A percentile compares a stretch with the other conserved stretches of the same genome.
phyloP scores from a whole-genome alignment of 176 grass and related monocot genomes.

The Oryza glumipatula region DNA sequence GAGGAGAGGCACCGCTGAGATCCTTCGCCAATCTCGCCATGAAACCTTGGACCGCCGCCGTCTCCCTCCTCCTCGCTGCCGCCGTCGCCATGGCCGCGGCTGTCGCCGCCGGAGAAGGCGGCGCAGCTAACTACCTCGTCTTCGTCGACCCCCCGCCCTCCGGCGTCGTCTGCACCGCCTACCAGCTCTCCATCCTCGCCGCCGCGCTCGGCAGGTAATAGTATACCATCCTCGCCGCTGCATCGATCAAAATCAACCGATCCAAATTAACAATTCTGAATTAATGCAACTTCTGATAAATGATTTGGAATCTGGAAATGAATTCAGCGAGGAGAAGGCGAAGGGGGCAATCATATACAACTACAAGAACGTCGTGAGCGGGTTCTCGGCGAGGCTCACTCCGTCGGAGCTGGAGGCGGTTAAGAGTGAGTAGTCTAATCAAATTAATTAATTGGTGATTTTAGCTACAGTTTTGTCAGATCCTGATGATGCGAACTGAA shows the following conservation, averaged over 20 bases:
- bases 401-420: slow-evolving; percentile 63
- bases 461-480: background rate
- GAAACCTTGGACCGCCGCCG: background rate
- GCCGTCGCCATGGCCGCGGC: background rate
- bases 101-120: background rate
- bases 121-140: slow-evolving; percentile 36
- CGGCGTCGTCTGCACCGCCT: slow-evolving; percentile 26
- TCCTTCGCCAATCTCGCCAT: background rate
- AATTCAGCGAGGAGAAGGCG: slow-evolving; percentile 63
- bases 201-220: slow-evolving; percentile 46
- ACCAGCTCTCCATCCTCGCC: slow-evolving; percentile 57
- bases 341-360: slow-evolving; percentile 67
- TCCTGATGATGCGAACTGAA: background rate
- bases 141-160: slow-evolving; percentile 33
- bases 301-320: background rate
- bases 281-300: background rate
- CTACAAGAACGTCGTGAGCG: slow-evolving; percentile 72
- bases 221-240: background rate
- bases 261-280: background rate
- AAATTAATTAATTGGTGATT: background rate
- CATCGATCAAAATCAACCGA: background rate
- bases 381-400: slow-evolving; percentile 85
- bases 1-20: background rate
- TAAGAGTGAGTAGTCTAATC: slow-evolving; percentile 48
- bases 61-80: background rate